These are phyloP conservation scores for Asterophora lycoperdoides DNA, from an alignment of 768 basidiomycete genomes.

Conservation along the genomic window DNA sequence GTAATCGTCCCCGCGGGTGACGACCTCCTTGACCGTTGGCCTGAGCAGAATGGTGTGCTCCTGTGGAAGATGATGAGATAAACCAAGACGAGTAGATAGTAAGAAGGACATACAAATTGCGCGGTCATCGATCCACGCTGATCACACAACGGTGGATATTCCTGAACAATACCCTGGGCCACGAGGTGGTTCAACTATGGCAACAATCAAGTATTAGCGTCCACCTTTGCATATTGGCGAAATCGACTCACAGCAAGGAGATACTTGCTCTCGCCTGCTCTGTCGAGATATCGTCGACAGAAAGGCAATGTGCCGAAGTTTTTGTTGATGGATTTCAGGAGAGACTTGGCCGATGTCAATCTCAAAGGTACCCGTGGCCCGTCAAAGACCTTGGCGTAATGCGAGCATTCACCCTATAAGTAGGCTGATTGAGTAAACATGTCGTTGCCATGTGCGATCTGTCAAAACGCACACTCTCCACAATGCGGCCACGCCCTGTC, in stretches of 20 bases:
- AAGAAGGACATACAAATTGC: conserved; percentile 62
- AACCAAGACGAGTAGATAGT: background rate
- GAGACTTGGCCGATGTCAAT: conserved; percentile 76
- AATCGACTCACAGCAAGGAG: conserved; percentile 70
- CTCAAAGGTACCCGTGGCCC: conserved; percentile 71
- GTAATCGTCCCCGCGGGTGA: conserved; percentile 82
- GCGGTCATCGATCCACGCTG: conserved; percentile 87
- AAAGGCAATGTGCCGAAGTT: conserved; percentile 96
- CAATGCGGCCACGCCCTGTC: conserved; percentile 86
- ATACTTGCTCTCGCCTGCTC: conserved; percentile 89
- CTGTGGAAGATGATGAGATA: conserved; percentile 29
- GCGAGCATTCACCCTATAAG: conserved; percentile 88
- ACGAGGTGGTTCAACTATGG: conserved; percentile 74
- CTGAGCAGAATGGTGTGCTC: conserved; percentile 85
- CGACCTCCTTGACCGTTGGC: conserved; percentile 80
- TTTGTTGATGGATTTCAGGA: conserved; percentile 84
- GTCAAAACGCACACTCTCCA: conserved; percentile 59
- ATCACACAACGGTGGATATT: conserved; percentile 92
- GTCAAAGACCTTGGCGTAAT: conserved; percentile 76
- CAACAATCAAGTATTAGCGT: conserved; percentile 25
- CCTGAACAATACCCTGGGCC: conserved; percentile 79
- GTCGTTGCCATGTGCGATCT: background rate
- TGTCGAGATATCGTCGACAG: conserved; percentile 92
- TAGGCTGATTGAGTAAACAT: conserved; percentile 2
- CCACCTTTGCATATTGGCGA: background rate